Conservation (phyloP, 208 protist species). For the Blastocrithidia nonstop region DNA sequence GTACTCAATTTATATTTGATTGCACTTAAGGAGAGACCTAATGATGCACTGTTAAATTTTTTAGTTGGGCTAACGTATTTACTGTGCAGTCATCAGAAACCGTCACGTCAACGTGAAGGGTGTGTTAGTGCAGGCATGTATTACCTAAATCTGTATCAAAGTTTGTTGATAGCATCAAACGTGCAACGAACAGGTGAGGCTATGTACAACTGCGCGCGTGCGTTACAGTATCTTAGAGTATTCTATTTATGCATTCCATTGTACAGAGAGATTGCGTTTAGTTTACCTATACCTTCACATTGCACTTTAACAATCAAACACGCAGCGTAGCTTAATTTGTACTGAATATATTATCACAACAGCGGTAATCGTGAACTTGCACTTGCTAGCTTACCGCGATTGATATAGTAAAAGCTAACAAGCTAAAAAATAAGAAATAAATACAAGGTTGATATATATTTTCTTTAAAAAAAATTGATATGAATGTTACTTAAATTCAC, state of each 20-base stretch:
- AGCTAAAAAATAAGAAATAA: not conserved
- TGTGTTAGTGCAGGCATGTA: conserved; percentile 58
- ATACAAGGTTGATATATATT: not conserved
- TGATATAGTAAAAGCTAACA: conserved; percentile 1
- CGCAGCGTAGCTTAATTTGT: conserved; percentile 63
- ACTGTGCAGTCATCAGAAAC: conserved; percentile 65
- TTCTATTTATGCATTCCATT: conserved; percentile 53
- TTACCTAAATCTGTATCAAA: conserved; percentile 63
- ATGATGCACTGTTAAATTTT: conserved; percentile 55
- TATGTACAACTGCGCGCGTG: conserved; percentile 72
- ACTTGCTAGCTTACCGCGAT: conserved; percentile 29
- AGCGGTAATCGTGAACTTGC: conserved; percentile 36
- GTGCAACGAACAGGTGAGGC: conserved; percentile 37
- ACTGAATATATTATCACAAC: conserved; percentile 59
- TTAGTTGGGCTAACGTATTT: conserved; percentile 61
- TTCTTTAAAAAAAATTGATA: no score
- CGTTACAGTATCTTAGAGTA: conserved; percentile 56
- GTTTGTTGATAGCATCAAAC: conserved; percentile 21
- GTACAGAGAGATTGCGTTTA: conserved; percentile 58
- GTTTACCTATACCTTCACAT: conserved; percentile 35
- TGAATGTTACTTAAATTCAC: conserved; percentile 1
- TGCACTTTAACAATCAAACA: conserved; percentile 49
- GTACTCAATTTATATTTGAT: conserved; percentile 62
- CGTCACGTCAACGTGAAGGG: conserved; percentile 30
- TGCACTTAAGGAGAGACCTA: conserved; percentile 34